These are phyloP conservation scores for Mallotus nudiflorus DNA, from an alignment of 345 rosid genomes.

Conservation along the genomic window DNA sequence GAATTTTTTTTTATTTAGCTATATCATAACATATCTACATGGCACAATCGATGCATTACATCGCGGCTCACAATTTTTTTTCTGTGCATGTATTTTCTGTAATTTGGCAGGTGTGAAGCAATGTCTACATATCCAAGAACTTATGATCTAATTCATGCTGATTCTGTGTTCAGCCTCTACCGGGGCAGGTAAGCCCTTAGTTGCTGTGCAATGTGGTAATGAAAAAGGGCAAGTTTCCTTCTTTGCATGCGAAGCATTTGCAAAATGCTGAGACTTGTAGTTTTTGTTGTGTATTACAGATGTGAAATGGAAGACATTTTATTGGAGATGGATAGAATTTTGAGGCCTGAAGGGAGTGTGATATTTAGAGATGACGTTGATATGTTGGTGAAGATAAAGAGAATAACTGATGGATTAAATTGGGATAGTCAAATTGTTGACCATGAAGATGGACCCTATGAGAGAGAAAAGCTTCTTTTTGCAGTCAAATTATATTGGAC, in stretches of 20 bases:
- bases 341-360: conserved; percentile 66
- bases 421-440: conserved; percentile 56
- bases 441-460: conserved; percentile 65
- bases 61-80: too few relatives aligned
- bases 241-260: not conserved
- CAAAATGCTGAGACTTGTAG: not conserved
- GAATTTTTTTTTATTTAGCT: not conserved
- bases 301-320: conserved; percentile 55
- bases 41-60: too few relatives aligned
- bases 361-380: conserved; percentile 63
- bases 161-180: conserved; percentile 38
- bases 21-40: too few relatives aligned
- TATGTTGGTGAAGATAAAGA: conserved; percentile 51
- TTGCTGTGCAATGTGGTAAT: not conserved
- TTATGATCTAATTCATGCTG: conserved; percentile 52
- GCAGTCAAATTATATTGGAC: conserved; percentile 60
- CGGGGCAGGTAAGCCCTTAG: conserved; percentile 30
- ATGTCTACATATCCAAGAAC: conserved; percentile 65
- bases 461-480: conserved; percentile 58
- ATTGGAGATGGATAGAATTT: conserved; percentile 64
- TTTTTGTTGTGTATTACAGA: conserved; percentile 30
- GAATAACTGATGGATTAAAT: conserved; percentile 43
- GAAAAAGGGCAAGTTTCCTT: too few relatives aligned
- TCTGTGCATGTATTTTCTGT: too few relatives aligned
- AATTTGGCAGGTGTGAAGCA: conserved; percentile 51